A percentile compares a stretch with the other conserved stretches of the same genome.
phyloP scores from a whole-genome alignment of 768 basidiomycete species.

The Sistotremastrum niveocremeum region DNA sequence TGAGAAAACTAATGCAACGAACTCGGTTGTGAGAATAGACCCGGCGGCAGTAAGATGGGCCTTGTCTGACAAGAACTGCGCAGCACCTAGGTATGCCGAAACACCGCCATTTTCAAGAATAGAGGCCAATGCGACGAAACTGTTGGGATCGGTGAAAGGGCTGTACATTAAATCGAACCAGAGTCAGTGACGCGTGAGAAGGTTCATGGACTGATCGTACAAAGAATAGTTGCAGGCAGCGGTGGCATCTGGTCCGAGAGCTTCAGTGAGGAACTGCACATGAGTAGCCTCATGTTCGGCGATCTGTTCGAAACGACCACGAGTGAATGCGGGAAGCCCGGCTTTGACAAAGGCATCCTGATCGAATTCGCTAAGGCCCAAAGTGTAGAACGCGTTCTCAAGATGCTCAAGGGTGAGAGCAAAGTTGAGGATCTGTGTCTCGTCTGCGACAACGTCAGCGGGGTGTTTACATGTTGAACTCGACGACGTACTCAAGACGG shows the following conservation, averaged over 20 bases:
- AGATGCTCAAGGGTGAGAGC: conserved; percentile 37
- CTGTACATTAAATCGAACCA: too few species aligned
- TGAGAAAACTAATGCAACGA: neutral
- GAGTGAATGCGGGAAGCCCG: conserved; percentile 23
- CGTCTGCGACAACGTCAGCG: neutral
- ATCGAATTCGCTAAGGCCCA: conserved; percentile 31
- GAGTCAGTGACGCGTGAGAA: too few species aligned
- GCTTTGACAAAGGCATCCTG: conserved; percentile 25
- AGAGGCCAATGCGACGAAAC: conserved; percentile 38
- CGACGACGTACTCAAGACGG: neutral
- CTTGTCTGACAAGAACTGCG: conserved; percentile 26
- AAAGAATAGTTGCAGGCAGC: conserved; percentile 29
- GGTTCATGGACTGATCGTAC: neutral
- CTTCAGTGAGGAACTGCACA: conserved; percentile 22
- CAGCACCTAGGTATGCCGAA: conserved; percentile 47
- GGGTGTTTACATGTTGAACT: neutral
- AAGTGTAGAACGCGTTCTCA: conserved; percentile 30
- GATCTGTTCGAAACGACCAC: conserved; percentile 22
- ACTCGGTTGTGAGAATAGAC: conserved; percentile 42
- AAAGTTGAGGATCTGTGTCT: conserved; percentile 27
- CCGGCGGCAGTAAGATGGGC: conserved; percentile 39
- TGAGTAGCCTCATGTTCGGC: conserved; percentile 29
- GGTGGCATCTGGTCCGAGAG: conserved; percentile 22
- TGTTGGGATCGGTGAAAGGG: conserved; percentile 30
- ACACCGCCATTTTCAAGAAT: conserved; percentile 42